These are phyloP conservation scores for Prunus yedoensis DNA, from an alignment of 331 rosid species.

Conservation along the genomic window DNA sequence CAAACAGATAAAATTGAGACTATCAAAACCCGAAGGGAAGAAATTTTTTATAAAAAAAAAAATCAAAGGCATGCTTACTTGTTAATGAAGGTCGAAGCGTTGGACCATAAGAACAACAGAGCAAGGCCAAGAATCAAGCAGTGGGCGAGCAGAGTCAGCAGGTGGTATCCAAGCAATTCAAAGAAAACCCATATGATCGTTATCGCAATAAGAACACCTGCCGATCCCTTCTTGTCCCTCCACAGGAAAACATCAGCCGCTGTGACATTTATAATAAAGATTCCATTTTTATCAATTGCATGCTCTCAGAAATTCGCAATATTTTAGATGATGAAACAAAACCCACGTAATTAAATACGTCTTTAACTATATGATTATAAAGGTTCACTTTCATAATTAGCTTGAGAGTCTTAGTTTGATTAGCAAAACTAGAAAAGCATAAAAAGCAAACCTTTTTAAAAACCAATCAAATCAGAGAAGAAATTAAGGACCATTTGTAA, in stretches of 20 bases:
- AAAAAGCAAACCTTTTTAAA: not conserved
- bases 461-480: not conserved
- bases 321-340: not conserved
- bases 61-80: slow-evolving; percentile 61
- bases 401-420: not conserved
- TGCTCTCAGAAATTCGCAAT: not conserved
- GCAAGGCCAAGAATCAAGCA: slow-evolving; percentile 58
- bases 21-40: not conserved
- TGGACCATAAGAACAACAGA: slow-evolving; percentile 78
- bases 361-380: not conserved
- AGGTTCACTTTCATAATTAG: not conserved
- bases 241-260: slow-evolving; percentile 92
- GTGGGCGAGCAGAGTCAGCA: slow-evolving; percentile 77
- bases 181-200: slow-evolving; percentile 78
- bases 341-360: not conserved
- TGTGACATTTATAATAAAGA: slow-evolving; percentile 30
- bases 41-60: not conserved
- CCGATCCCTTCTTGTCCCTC: slow-evolving; percentile 91
- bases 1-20: not conserved
- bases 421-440: not conserved
- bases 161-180: slow-evolving; percentile 72
- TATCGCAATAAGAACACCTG: slow-evolving; percentile 61
- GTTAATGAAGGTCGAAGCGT: slow-evolving; percentile 73
- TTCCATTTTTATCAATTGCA: not conserved
- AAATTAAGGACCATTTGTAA: not conserved